phyloP scores from a whole-genome alignment of 768 basidiomycete species.

The Clitopilus hobsonii region DNA sequence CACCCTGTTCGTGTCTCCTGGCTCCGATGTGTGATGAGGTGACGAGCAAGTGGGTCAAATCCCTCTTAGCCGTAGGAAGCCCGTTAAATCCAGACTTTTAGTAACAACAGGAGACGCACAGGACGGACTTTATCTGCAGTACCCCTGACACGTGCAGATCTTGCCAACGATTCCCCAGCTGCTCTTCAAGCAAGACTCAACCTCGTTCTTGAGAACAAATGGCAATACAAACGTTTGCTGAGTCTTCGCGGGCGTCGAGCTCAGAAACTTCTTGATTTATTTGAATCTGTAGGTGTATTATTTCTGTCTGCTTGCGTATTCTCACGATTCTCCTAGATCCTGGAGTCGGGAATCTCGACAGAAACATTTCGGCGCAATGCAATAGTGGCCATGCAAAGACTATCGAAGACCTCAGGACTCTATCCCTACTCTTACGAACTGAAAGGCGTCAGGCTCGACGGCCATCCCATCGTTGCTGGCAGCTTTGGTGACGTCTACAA shows the following conservation, averaged over 20 bases:
- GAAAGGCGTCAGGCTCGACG: not conserved
- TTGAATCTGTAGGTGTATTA: not conserved
- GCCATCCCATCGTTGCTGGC: slow-evolving; percentile 2
- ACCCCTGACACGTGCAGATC: not conserved
- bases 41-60: not conserved
- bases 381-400: slow-evolving; percentile 7
- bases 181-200: not conserved
- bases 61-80: not conserved
- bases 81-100: not conserved
- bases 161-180: not conserved
- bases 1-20: not conserved
- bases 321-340: not conserved
- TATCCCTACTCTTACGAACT: slow-evolving; percentile 4
- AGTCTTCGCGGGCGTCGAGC: not conserved
- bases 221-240: not conserved
- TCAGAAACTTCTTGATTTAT: not conserved
- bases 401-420: slow-evolving; percentile 6
- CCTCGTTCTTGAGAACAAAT: not conserved
- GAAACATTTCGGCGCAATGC: not conserved
- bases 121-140: not conserved
- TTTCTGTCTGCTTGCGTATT: not conserved
- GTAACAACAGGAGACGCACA: not conserved
- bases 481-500: slow-evolving; percentile 8
- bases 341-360: not conserved
- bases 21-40: not conserved